Percentiles rank a stretch among this genome's conserved stretches.
Evolutionary conservation across 345 rosid species (phyloP).

Genomic region (Eucalyptus pauciflora): DNA sequence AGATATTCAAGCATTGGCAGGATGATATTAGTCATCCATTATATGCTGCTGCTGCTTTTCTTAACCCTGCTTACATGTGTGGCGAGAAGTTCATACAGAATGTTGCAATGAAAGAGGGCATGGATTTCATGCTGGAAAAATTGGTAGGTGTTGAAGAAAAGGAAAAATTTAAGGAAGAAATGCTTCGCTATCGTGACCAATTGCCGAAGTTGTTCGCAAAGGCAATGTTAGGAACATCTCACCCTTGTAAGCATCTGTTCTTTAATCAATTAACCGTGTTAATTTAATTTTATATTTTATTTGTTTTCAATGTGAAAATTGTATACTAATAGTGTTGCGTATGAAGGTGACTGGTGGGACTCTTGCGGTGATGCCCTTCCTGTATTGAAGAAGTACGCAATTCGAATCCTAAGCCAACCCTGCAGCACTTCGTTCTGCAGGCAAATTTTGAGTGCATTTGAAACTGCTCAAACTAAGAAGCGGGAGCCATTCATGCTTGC

Average conservation of each 20-base stretch:
- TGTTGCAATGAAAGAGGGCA: neutral
- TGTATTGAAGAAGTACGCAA: neutral
- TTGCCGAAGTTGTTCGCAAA: neutral
- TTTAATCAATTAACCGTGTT: too few species aligned
- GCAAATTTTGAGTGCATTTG: neutral
- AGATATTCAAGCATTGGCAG: neutral
- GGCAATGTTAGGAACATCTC: neutral
- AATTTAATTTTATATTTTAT: too few species aligned
- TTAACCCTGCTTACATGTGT: neutral
- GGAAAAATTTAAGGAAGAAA: neutral
- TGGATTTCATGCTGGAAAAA: neutral
- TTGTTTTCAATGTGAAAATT: too few species aligned
- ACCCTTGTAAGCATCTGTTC: neutral
- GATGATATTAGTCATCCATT: neutral
- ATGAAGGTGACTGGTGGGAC: neutral
- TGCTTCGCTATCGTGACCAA: neutral
- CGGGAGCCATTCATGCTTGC: too few species aligned
- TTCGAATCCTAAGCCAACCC: conserved; percentile 2
- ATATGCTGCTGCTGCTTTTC: neutral
- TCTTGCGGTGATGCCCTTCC: neutral
- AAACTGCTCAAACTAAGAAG: neutral
- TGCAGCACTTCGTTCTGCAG: neutral
- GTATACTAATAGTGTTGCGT: too few species aligned
- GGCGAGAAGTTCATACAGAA: neutral
- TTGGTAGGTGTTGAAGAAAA: neutral